A percentile compares a stretch with the other conserved stretches of the same genome.
phyloP scores from a whole-genome alignment of 2,329 filamentous ascomycete genomes.

The Aspergillus carbonarius region DNA sequence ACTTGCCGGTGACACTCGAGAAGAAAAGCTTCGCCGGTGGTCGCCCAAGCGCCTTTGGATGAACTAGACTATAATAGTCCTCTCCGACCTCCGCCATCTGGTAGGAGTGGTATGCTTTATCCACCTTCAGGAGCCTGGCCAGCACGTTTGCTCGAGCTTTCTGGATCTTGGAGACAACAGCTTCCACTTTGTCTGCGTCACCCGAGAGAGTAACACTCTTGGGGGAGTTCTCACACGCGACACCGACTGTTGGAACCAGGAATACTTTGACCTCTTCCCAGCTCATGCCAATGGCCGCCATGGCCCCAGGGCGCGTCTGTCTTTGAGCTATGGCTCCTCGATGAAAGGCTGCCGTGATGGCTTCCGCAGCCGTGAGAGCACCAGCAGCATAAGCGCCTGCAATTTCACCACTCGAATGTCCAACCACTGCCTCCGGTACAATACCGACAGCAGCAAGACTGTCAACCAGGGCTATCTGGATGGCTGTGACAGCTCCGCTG shows the following conservation, averaged over 20 bases:
- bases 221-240: constrained; percentile 21
- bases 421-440: constrained; percentile 14
- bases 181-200: constrained; percentile 9
- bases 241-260: constrained; percentile 3
- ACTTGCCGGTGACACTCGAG: constrained; percentile 13
- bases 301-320: constrained; percentile 9
- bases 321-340: constrained; percentile 17
- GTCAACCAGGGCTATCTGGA: constrained; percentile 21
- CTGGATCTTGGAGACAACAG: constrained; percentile 9
- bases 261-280: constrained; percentile 5
- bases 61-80: constrained; percentile 1
- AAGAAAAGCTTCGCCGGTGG: constrained; percentile 10
- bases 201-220: constrained; percentile 20
- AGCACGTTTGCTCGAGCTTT: constrained; percentile 6
- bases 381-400: constrained; percentile 21
- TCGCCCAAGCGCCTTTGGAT: not conserved
- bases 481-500: constrained; percentile 14
- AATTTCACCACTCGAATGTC: constrained; percentile 24
- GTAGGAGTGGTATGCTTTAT: constrained; percentile 22
- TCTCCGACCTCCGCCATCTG: constrained; percentile 20
- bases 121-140: constrained; percentile 15
- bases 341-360: constrained; percentile 20
- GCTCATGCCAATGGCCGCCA: constrained; percentile 15
- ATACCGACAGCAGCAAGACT: constrained; percentile 9
- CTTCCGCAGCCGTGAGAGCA: constrained; percentile 5